Percentiles rank a stretch among this genome's conserved stretches.
phyloP scores from a whole-genome alignment of 1,139 yeast genomes.

The Hansenula sp. region DNA sequence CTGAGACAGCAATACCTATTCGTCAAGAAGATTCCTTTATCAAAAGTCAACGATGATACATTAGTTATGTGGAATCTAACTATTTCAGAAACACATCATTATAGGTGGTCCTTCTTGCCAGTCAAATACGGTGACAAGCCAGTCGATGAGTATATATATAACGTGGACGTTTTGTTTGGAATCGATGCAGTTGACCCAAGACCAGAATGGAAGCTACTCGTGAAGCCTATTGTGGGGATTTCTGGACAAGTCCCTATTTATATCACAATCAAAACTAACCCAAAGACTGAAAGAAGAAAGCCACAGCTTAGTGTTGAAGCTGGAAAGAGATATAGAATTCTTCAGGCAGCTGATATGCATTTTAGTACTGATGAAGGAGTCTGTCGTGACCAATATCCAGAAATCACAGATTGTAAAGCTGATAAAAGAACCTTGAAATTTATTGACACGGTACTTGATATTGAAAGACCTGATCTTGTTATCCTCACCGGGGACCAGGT shows the following conservation, averaged over 20 bases:
- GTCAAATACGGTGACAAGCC: conserved; percentile 31
- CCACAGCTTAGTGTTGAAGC: conserved; percentile 27
- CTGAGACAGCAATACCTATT: conserved; percentile 9
- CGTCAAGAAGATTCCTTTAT: conserved; percentile 7
- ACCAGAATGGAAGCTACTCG: conserved; percentile 56
- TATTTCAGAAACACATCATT: background rate
- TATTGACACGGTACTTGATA: conserved; percentile 57
- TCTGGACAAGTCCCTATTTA: conserved; percentile 16
- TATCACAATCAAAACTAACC: conserved; percentile 12
- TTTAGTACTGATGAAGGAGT: conserved; percentile 73
- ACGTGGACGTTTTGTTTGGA: conserved; percentile 69
- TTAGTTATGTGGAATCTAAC: conserved; percentile 2
- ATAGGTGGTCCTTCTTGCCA: conserved; percentile 20
- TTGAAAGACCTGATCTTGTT: conserved; percentile 77
- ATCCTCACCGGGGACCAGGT: conserved; percentile 90
- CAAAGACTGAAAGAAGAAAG: conserved; percentile 24
- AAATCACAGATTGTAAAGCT: conserved; percentile 57
- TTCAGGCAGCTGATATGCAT: conserved; percentile 88
- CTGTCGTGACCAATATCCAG: conserved; percentile 74
- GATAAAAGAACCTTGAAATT: conserved; percentile 70
- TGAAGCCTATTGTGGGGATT: conserved; percentile 23
- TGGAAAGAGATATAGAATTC: conserved; percentile 54
- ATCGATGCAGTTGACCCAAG: conserved; percentile 74
- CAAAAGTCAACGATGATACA: background rate
- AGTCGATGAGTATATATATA: conserved; percentile 29